Percentiles rank a stretch among this genome's conserved stretches.
Conservation (phyloP, 352 stramenopile genomes). For the Phytophthora pistaciae region DNA sequence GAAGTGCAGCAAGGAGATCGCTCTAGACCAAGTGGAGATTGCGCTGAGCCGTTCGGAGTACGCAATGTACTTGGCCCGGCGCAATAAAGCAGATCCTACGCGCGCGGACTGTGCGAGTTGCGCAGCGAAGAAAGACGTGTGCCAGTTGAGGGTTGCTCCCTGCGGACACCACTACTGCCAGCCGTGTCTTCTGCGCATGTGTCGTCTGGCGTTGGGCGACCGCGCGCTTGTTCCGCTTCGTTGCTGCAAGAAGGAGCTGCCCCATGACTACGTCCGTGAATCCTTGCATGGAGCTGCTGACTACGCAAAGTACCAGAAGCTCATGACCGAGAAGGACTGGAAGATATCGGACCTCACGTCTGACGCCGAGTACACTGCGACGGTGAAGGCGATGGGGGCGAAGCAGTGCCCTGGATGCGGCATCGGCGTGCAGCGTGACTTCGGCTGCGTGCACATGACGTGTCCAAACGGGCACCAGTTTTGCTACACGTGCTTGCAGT, state of each 20-base stretch:
- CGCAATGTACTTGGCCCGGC: conserved; percentile 23
- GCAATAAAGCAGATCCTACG: conserved; percentile 2
- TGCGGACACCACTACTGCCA: conserved; percentile 76
- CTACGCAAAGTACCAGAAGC: conserved; percentile 54
- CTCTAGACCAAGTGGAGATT: conserved; percentile 30
- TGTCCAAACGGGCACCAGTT: conserved; percentile 82
- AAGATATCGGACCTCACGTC: conserved; percentile 63
- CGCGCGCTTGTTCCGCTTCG: conserved; percentile 68
- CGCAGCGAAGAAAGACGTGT: conserved; percentile 21
- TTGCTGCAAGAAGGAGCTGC: conserved; percentile 78
- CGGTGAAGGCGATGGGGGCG: conserved; percentile 48
- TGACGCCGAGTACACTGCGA: conserved; percentile 67
- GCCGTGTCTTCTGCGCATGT: conserved; percentile 68
- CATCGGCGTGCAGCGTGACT: conserved; percentile 74
- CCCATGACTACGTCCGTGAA: conserved; percentile 66
- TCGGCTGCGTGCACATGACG: conserved; percentile 83
- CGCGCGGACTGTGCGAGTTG: conserved; percentile 56
- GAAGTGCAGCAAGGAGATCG: conserved; percentile 35
- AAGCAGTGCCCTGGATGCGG: conserved; percentile 85
- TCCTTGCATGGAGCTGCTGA: conserved; percentile 36
- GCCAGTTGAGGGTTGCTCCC: conserved; percentile 41
- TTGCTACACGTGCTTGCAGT: conserved; percentile 71
- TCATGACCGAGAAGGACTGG: conserved; percentile 67
- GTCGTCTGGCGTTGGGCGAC: conserved; percentile 61
- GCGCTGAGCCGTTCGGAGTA: conserved; percentile 29